Base-by-base conservation (phyloP, 441 rosid genomes). In the Corymbia calophylla region DNA sequence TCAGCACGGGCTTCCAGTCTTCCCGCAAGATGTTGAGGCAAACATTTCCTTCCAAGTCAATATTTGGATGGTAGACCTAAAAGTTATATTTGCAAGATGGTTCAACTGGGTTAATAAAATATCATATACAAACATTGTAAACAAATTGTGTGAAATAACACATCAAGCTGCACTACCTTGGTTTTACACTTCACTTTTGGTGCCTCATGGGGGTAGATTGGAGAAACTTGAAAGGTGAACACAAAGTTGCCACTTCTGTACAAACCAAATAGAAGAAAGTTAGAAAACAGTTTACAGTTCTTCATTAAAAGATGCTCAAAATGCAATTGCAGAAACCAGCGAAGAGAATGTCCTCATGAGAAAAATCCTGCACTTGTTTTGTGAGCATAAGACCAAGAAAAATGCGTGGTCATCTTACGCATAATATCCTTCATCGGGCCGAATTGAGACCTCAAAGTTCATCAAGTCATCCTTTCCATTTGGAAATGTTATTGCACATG, bases 121-220 rank as follows among this genome's bases (percentile, higher is more conserved):
- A 44, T 44, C 84, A 18, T 27, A 23, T 12, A 23, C n/a, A 77
- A 77, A 77, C 51, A 4, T 77, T 70, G 81, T 23, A 35, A 35
- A 70, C 48, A 70, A 70, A 70, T 19, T 39, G 23, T 4, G 18
- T 10, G 2, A 23, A 73, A 77, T 23, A 23, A 77, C 84, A 77
- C 49, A 15, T 77, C 84, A 44, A 44, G 89, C 48, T n/a, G 54
- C 62, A 54, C 89, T 92, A 96, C 99, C 98, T 96, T 97, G 90
- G 99, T 98, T 96, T 97, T 98, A 94, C 99, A 96, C 93, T 98
- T 98, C 48, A 97, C 99, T 89, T 95, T 97, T 5, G 99, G 99
- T 66, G 99, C 97, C 90, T 98, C 99, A n/a, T 98, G 99, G 23
- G 99, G 99, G 92, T 98, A 98, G 89, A 96, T 92, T 25, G 96